Evolutionary conservation across 805 yeast species (phyloP).

Genomic region (Starmera quercuum): DNA sequence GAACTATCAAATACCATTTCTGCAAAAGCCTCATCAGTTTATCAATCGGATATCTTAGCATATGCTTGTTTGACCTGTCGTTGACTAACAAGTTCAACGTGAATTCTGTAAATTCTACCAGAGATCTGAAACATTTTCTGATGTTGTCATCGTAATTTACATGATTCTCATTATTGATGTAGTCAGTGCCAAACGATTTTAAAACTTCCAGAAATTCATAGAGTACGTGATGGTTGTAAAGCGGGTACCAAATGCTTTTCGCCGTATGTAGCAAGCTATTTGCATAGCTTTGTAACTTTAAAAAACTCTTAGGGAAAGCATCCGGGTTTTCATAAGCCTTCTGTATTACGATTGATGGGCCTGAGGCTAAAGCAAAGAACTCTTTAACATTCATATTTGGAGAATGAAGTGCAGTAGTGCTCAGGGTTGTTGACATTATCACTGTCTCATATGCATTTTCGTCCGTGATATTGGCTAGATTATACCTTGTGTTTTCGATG

Average conservation of each 20-base stretch:
- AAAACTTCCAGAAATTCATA: slow-evolving; percentile 12
- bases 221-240: slow-evolving; percentile 10
- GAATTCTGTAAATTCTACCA: slow-evolving; percentile 5
- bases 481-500: slow-evolving; percentile 3
- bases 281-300: slow-evolving; percentile 7
- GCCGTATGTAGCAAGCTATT: slow-evolving; percentile 13
- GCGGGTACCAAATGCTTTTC: slow-evolving; percentile 13
- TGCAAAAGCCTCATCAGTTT: slow-evolving; percentile 7
- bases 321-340: slow-evolving; percentile 10
- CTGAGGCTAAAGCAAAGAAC: slow-evolving; percentile 10
- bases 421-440: neutral
- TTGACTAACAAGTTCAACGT: slow-evolving; percentile 4
- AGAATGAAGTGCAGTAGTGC: neutral
- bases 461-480: neutral
- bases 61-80: slow-evolving; percentile 6
- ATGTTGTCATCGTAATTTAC: slow-evolving; percentile 5
- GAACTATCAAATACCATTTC: slow-evolving; percentile 10
- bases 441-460: neutral
- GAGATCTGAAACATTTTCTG: slow-evolving; percentile 1
- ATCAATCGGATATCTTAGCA: slow-evolving; percentile 12
- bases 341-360: slow-evolving; percentile 12
- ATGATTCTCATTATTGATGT: slow-evolving; percentile 2
- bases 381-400: slow-evolving; percentile 6
- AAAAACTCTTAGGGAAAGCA: slow-evolving; percentile 7
- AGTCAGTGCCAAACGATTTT: slow-evolving; percentile 10